Evolutionary conservation across 1,139 yeast species (phyloP).

Genomic region (Geotrichum candidum): DNA sequence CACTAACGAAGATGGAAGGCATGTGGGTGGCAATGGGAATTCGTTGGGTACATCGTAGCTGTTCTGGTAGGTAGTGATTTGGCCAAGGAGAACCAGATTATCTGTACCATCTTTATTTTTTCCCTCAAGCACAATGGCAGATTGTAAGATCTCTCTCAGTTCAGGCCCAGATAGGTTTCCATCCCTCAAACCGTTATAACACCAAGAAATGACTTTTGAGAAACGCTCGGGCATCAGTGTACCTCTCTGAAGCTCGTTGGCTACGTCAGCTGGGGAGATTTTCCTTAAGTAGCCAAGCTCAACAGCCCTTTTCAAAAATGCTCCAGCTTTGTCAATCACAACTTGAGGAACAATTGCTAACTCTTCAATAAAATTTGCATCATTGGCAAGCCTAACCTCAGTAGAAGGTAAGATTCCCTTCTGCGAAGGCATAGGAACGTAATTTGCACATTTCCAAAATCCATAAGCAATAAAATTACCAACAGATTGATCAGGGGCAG

Average conservation of each 20-base stretch:
- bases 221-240: constrained; percentile 24
- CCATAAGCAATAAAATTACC: constrained; percentile 35
- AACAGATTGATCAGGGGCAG: constrained; percentile 37
- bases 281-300: constrained; percentile 25
- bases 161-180: constrained; percentile 16
- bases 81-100: constrained; percentile 23
- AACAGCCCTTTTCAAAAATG: constrained; percentile 30
- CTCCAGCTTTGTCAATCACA: constrained; percentile 25
- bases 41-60: constrained; percentile 25
- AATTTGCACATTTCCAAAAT: constrained; percentile 33
- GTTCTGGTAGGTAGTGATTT: constrained; percentile 28
- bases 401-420: constrained; percentile 33
- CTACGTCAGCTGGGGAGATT: constrained; percentile 28
- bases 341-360: constrained; percentile 31
- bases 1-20: constrained; percentile 15
- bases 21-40: constrained; percentile 33
- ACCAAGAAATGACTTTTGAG: constrained; percentile 25
- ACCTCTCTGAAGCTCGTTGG: constrained; percentile 28
- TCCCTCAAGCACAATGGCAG: constrained; percentile 21
- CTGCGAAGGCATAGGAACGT: constrained; percentile 33
- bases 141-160: constrained; percentile 15
- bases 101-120: constrained; percentile 17
- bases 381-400: constrained; percentile 31
- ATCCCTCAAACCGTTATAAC: constrained; percentile 16
- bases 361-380: constrained; percentile 29